These are phyloP conservation scores for Leavenworthia alabamica DNA, from an alignment of 345 rosid genomes.

Conservation along the genomic window DNA sequence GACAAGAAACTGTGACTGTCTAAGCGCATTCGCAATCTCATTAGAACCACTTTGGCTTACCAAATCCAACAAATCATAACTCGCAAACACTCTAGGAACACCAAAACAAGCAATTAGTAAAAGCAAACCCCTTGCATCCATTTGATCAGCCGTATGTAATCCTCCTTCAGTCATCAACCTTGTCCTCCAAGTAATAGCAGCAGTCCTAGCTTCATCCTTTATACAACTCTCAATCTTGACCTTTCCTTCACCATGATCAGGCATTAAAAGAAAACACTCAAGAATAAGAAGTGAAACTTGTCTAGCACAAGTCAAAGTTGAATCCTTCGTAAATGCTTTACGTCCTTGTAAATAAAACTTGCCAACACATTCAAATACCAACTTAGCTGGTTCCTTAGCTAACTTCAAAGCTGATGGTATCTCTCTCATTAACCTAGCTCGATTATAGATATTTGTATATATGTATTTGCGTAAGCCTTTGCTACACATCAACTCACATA, in stretches of 20 bases:
- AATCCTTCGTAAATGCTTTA: constrained; percentile 42
- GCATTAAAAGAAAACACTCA: constrained; percentile 46
- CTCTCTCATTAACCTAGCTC: constrained; percentile 40
- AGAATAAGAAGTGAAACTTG: constrained; percentile 47
- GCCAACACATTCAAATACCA: constrained; percentile 68
- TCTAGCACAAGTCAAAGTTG: constrained; percentile 46
- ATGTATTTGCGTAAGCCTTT: constrained; percentile 51
- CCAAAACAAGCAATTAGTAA: constrained; percentile 57
- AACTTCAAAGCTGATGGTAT: constrained; percentile 47
- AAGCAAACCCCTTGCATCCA: constrained; percentile 73
- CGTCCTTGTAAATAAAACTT: constrained; percentile 54
- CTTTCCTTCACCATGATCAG: constrained; percentile 10
- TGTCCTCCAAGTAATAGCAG: constrained; percentile 60
- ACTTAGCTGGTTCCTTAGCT: constrained; percentile 52
- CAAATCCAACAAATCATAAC: constrained; percentile 54
- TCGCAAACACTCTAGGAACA: constrained; percentile 44
- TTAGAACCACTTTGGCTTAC: constrained; percentile 33
- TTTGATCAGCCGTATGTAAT: constrained; percentile 34
- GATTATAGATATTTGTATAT: constrained; percentile 28
- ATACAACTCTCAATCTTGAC: constrained; percentile 6
- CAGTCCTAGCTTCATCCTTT: constrained; percentile 40
- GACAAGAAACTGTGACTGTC: constrained; percentile 39
- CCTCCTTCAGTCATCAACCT: constrained; percentile 64
- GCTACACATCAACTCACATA: constrained; percentile 44
- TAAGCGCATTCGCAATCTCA: constrained; percentile 41